Percentiles rank a stretch among this genome's conserved stretches.
These are phyloP conservation scores for Gossypium armourianum DNA, from an alignment of 441 rosid species.

Conservation along the genomic window DNA sequence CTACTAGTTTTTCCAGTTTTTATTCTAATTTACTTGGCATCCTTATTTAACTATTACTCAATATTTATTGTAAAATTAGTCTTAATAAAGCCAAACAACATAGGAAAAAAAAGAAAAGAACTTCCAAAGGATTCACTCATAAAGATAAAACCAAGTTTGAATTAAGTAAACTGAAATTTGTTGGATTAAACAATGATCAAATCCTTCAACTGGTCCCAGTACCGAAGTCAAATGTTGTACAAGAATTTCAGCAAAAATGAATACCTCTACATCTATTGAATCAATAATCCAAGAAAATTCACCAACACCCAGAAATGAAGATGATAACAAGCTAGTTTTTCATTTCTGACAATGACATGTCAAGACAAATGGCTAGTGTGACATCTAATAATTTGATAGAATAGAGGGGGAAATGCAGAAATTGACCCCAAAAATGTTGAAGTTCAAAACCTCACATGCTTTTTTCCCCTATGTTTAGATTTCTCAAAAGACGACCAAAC, in stretches of 20 bases:
- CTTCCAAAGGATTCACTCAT: background rate
- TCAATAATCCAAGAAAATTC: background rate
- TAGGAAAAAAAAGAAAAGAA: background rate
- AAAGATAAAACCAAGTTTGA: background rate
- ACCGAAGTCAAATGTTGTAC: background rate
- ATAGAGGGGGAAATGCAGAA: background rate
- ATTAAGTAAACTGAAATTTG: background rate
- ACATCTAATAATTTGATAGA: background rate
- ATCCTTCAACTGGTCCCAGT: background rate
- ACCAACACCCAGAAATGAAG: background rate
- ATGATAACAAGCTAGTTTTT: background rate
- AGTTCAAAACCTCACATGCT: background rate
- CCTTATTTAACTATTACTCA: background rate
- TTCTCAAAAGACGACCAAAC: background rate
- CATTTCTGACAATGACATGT: background rate
- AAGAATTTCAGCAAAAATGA: slow-evolving; percentile 2
- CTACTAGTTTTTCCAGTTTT: background rate
- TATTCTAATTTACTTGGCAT: background rate
- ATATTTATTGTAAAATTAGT: background rate
- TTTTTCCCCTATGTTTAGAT: background rate
- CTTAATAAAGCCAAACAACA: background rate
- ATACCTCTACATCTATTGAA: background rate
- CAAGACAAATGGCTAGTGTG: background rate
- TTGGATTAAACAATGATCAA: background rate
- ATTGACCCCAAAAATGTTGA: background rate